Evolutionary conservation across 768 basidiomycete genomes (phyloP), one percentile per base, ranked within the genome.

Genomic region (Lactifluus piperatus): DNA sequence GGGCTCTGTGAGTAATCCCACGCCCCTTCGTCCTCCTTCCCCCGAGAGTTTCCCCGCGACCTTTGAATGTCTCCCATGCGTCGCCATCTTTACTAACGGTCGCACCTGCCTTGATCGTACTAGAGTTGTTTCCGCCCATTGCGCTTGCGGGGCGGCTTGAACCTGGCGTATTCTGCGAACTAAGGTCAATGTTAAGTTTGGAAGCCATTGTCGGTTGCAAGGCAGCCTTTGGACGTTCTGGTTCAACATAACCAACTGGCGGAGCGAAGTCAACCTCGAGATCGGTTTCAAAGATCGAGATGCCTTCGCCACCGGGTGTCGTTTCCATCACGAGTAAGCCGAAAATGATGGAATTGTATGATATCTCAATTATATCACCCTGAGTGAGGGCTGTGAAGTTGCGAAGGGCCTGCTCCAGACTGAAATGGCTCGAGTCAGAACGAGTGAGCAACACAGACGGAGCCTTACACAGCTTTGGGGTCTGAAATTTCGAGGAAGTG

Each of bases 401-500:
- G 47, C 94, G 85, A 14, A 99, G 77, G 16, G 93, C 91, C 70
- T 94, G 89, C 73, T 99, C 97, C 37, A 99, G 84, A 2, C 94
- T 98, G 62, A 6, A 27, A 48, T 32, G 14, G 26, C 14, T 20
- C 26, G 30, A 24, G 22, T 14, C 24, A 47, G 22, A 2, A 44
- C 13, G 24, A 6, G n/a, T 57, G 13, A 22, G 54, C 13, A 27
- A 56, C 50, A 36, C 14, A 34, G 37, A 43, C 46, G 14, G 27
- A 3, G 24, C 81, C 92, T 66, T 77, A 97, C 93, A 97, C 94
- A 44, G 95, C 94, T 74, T 95, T 97, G 10, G 88, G 93, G 74
- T 99, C 97, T 22, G 92, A 94, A 36, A 99, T 87, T 69, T 99
- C 93, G 44, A 98, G 77, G 74, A 99, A 99, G 71, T 94, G 90